Evolutionary conservation across 2,329 filamentous ascomycete species (phyloP), one percentile per base, ranked within the genome.

Genomic region (Tolypocladium album): DNA sequence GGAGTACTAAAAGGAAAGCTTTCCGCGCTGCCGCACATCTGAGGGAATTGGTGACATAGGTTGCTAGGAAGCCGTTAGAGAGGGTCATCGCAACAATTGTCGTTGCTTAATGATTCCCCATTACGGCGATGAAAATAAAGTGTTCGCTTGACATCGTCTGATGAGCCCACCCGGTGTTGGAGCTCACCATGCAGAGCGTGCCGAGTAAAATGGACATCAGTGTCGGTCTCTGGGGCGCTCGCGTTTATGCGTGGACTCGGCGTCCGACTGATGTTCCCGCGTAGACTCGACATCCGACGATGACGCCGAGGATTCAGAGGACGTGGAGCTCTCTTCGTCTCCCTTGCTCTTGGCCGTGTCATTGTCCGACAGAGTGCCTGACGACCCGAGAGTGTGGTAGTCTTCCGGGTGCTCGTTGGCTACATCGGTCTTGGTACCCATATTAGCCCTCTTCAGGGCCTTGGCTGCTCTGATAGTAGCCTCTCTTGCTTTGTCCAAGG

Each of bases 391-490:
- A 66, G 77, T 78, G 59, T 72, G 73, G 63, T 77, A 80, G 42
- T 75, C 76, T 60, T 79, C 77, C 13, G 75, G 70, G 22, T 78
- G 74, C 58, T 78, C 76, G 17, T 63, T 60, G 34, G 60, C 52
- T 24, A 71, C 64, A 45, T 69, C 72, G 61, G 72, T 74, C 63
- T 73, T 72, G 38, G 67, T 67, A 42, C 72, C 69, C 66, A 83
- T 78, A 59, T 82, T 81, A 13, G 81, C 81, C 62, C 79, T 76
- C 58, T 77, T 76, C 64, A 83, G 64, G 8, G 72, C 73, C 57
- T 66, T 67, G 20, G 70, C 68, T 4, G 73, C 73, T 61, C 70
- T 73, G 43, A 71, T 59, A 27, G 73, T 71, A 31, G 74, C 74
- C 62, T 72, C 69, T 27, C 71, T 68, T 55, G 74, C 74, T 38